Evolutionary conservation across 2,329 filamentous ascomycete genomes (phyloP).

Genomic region (Mariannaea sp.): DNA sequence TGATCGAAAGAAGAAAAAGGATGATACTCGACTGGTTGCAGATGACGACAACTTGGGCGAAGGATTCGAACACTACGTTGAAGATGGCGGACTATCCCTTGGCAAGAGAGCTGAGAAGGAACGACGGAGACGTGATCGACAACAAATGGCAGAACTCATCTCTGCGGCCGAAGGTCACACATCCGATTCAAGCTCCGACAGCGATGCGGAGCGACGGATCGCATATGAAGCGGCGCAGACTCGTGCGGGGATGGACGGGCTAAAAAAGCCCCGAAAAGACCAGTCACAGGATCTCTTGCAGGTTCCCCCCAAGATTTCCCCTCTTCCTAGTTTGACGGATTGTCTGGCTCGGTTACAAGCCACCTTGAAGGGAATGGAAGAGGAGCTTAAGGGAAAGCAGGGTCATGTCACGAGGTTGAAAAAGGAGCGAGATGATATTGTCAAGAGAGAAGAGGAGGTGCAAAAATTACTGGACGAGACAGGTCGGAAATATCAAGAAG

Average conservation of each 20-base stretch:
- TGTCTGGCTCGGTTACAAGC: constrained; percentile 68
- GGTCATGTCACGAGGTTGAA: constrained; percentile 68
- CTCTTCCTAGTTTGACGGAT: constrained; percentile 73
- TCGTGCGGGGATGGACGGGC: constrained; percentile 80
- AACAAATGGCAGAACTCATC: constrained; percentile 84
- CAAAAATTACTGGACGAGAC: constrained; percentile 81
- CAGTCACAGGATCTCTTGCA: constrained; percentile 50
- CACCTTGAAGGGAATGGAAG: constrained; percentile 66
- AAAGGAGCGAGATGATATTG: constrained; percentile 70
- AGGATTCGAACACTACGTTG: constrained; percentile 89
- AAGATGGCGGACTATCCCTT: constrained; percentile 79
- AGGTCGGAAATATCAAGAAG: constrained; percentile 64
- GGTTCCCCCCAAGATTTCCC: constrained; percentile 74
- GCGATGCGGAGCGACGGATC: constrained; percentile 71
- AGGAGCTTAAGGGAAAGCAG: constrained; percentile 63
- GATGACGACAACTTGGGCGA: constrained; percentile 94
- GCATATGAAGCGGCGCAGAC: constrained; percentile 90
- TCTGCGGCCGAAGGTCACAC: constrained; percentile 72
- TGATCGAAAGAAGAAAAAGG: constrained; percentile 62
- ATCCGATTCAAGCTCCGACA: constrained; percentile 69
- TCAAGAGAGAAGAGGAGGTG: constrained; percentile 74
- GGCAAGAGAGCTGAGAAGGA: constrained; percentile 80
- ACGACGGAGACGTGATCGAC: constrained; percentile 66
- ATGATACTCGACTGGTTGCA: constrained; percentile 73
- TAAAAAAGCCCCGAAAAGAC: constrained; percentile 52